These are phyloP conservation scores for Euclidium syriacum DNA, from an alignment of 345 rosid species.

Conservation along the genomic window DNA sequence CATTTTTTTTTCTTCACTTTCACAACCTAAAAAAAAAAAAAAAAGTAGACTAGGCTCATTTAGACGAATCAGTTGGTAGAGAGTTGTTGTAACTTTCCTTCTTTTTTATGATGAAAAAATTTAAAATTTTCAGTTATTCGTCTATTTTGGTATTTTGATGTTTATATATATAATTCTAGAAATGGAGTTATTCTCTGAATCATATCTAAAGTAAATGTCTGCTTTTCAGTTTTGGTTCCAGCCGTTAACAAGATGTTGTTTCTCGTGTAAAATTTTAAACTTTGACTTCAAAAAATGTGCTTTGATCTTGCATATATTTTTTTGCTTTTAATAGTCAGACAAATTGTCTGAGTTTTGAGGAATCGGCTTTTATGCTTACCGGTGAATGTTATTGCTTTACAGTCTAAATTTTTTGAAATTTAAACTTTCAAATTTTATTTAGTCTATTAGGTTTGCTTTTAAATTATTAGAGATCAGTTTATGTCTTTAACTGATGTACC, in stretches of 20 bases:
- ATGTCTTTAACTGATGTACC: too few relatives aligned
- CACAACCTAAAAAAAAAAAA: neutral
- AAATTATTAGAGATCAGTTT: too few relatives aligned
- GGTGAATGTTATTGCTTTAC: too few relatives aligned
- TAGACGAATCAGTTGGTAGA: constrained; percentile 32
- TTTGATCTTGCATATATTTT: too few relatives aligned
- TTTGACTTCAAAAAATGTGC: neutral
- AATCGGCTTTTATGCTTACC: too few relatives aligned
- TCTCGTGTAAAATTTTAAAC: neutral
- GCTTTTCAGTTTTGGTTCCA: constrained; percentile 32
- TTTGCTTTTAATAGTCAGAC: too few relatives aligned
- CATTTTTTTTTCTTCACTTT: constrained; percentile 9
- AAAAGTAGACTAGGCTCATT: constrained; percentile 21
- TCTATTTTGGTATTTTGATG: constrained; percentile 21
- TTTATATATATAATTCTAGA: constrained; percentile 21
- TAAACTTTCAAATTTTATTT: too few relatives aligned
- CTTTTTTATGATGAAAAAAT: constrained; percentile 1
- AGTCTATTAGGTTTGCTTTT: too few relatives aligned
- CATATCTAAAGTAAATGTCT: constrained; percentile 28
- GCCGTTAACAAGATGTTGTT: constrained; percentile 6
- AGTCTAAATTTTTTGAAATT: too few relatives aligned
- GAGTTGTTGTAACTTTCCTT: constrained; percentile 21
- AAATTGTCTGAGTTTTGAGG: too few relatives aligned
- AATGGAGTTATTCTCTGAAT: constrained; percentile 32
- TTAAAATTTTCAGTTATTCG: neutral